These are phyloP conservation scores for Fusarium heterosporum DNA, from an alignment of 2,329 filamentous ascomycete species.

Conservation along the genomic window DNA sequence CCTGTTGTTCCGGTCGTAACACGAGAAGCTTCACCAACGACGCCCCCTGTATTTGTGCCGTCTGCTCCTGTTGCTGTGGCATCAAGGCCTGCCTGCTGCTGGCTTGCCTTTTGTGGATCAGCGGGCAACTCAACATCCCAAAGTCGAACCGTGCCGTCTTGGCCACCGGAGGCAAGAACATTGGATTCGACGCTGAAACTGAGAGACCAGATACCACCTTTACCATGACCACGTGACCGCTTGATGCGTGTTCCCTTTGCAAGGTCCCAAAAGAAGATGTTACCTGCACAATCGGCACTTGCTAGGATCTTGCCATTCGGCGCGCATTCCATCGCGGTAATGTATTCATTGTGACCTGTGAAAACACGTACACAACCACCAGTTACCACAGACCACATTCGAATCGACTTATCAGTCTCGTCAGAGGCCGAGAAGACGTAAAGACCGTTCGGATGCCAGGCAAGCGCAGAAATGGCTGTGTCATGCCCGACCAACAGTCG, in stretches of 20 bases:
- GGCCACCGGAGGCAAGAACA: constrained; percentile 88
- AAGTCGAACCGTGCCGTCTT: constrained; percentile 90
- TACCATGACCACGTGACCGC: constrained; percentile 91
- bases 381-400: constrained; percentile 96
- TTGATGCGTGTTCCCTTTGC: constrained; percentile 88
- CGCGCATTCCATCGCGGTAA: constrained; percentile 86
- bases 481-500: constrained; percentile 93
- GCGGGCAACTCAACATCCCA: constrained; percentile 88
- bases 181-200: constrained; percentile 94
- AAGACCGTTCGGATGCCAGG: constrained; percentile 93
- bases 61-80: constrained; percentile 58
- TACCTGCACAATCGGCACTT: constrained; percentile 87
- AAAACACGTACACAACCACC: constrained; percentile 92
- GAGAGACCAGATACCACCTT: constrained; percentile 92
- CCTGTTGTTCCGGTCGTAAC: constrained; percentile 44
- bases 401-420: constrained; percentile 86
- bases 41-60: constrained; percentile 49
- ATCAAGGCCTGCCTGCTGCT: constrained; percentile 58
- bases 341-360: constrained; percentile 88
- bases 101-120: constrained; percentile 69
- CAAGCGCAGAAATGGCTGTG: constrained; percentile 88
- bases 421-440: constrained; percentile 95
- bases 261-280: constrained; percentile 95
- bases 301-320: constrained; percentile 92
- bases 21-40: constrained; percentile 48